A percentile compares a stretch with the other conserved stretches of the same genome.
These are phyloP conservation scores for Pleurotus citrinopileatus DNA, from an alignment of 768 basidiomycete genomes.

Conservation along the genomic window DNA sequence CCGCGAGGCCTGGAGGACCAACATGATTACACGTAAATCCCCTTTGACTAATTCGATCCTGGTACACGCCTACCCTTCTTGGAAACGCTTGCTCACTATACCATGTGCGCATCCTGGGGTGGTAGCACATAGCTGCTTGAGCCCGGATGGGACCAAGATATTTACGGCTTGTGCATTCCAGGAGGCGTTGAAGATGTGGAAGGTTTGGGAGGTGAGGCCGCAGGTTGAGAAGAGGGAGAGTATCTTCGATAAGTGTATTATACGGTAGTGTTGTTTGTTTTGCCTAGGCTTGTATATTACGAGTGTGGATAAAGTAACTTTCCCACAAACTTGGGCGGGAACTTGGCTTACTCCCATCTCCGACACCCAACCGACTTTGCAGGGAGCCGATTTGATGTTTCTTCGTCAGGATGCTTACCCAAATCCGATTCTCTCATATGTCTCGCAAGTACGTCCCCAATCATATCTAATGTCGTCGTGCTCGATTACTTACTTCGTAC, in stretches of 20 bases:
- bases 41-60: slow-evolving; percentile 62
- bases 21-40: slow-evolving; percentile 46
- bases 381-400: too few relatives aligned
- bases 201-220: slow-evolving; percentile 51
- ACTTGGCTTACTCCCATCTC: too few relatives aligned
- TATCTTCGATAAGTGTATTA: slow-evolving; percentile 43
- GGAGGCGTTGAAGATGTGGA: slow-evolving; percentile 73
- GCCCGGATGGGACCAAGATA: slow-evolving; percentile 58
- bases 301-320: too few relatives aligned
- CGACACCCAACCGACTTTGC: too few relatives aligned
- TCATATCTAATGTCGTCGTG: too few relatives aligned
- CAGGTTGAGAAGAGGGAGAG: slow-evolving; percentile 33
- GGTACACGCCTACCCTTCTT: slow-evolving; percentile 73
- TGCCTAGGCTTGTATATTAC: not conserved
- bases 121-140: slow-evolving; percentile 59
- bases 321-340: too few relatives aligned
- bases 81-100: slow-evolving; percentile 48
- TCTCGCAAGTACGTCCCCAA: too few relatives aligned
- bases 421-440: too few relatives aligned
- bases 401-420: too few relatives aligned
- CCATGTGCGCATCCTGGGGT: slow-evolving; percentile 53
- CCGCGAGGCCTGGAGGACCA: slow-evolving; percentile 46
- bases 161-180: slow-evolving; percentile 65
- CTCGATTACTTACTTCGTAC: too few relatives aligned
- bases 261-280: slow-evolving; percentile 41